Evolutionary conservation across 306 rosid species (phyloP).

Genomic region (Cotoneaster glaucophyllus): DNA sequence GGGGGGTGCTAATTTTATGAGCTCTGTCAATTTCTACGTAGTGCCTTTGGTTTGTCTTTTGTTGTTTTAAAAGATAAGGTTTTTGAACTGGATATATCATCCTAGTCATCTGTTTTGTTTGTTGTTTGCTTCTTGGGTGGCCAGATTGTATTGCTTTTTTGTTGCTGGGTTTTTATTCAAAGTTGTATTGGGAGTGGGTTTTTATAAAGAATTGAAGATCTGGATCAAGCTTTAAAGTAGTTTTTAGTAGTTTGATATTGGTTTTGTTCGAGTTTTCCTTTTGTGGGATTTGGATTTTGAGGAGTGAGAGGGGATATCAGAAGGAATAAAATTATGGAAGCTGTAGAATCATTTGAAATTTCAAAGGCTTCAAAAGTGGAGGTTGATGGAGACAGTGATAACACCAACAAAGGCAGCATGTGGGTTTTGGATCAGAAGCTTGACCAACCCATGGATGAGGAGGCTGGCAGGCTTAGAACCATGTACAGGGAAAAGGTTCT

Average conservation of each 20-base stretch:
- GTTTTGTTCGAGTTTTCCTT: not conserved
- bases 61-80: not conserved
- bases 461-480: constrained; percentile 76
- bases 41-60: constrained; percentile 1
- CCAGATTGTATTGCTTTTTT: constrained; percentile 18
- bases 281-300: constrained; percentile 9
- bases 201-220: constrained; percentile 16
- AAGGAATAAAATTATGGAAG: constrained; percentile 10
- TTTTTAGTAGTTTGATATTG: constrained; percentile 14
- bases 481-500: constrained; percentile 91
- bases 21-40: constrained; percentile 14
- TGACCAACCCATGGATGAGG: constrained; percentile 95
- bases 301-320: constrained; percentile 16
- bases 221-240: constrained; percentile 2
- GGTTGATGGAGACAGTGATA: constrained; percentile 40
- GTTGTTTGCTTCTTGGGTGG: not conserved
- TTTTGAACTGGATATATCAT: not conserved
- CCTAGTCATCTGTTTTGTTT: not conserved
- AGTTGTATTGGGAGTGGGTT: constrained; percentile 20
- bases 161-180: constrained; percentile 15
- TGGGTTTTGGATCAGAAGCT: constrained; percentile 92
- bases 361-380: constrained; percentile 62
- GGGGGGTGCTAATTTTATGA: constrained; percentile 6
- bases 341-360: constrained; percentile 24
- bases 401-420: constrained; percentile 55